Evolutionary conservation across 2,329 filamentous ascomycete species (phyloP).

Genomic region (Trichoderma sp.): DNA sequence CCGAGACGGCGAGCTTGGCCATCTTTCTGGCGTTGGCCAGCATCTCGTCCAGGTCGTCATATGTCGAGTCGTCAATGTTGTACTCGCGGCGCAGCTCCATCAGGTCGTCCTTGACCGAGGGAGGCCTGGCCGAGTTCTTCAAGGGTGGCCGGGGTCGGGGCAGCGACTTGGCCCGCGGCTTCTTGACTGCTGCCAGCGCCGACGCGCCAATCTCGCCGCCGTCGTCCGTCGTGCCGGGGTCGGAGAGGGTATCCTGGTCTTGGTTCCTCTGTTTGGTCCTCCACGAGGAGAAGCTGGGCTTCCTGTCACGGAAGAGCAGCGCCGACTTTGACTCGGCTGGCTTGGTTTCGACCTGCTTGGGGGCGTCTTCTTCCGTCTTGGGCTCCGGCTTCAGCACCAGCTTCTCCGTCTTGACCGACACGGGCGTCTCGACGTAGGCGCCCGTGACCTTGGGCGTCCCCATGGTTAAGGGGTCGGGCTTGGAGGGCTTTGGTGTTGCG

Average conservation of each 20-base stretch:
- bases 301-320: conserved; percentile 35
- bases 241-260: conserved; percentile 40
- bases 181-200: conserved; percentile 34
- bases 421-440: conserved; percentile 60
- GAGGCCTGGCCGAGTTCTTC: conserved; percentile 56
- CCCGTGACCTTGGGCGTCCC: conserved; percentile 59
- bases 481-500: conserved; percentile 52
- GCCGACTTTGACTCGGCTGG: conserved; percentile 29
- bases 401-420: conserved; percentile 48
- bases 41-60: conserved; percentile 60
- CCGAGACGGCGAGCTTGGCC: conserved; percentile 33
- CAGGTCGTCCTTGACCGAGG: conserved; percentile 59
- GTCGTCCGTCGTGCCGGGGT: conserved; percentile 38
- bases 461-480: conserved; percentile 50
- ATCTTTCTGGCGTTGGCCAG: conserved; percentile 44
- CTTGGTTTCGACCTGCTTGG: conserved; percentile 34
- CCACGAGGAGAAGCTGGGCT: conserved; percentile 34
- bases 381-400: conserved; percentile 29
- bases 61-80: conserved; percentile 60
- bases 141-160: conserved; percentile 51
- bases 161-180: conserved; percentile 43
- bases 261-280: conserved; percentile 34
- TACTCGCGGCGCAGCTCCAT: conserved; percentile 55
- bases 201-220: conserved; percentile 29
- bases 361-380: conserved; percentile 20